Evolutionary conservation across 2,329 filamentous ascomycete species (phyloP).

Genomic region (Tolypocladium cylindrosporum): DNA sequence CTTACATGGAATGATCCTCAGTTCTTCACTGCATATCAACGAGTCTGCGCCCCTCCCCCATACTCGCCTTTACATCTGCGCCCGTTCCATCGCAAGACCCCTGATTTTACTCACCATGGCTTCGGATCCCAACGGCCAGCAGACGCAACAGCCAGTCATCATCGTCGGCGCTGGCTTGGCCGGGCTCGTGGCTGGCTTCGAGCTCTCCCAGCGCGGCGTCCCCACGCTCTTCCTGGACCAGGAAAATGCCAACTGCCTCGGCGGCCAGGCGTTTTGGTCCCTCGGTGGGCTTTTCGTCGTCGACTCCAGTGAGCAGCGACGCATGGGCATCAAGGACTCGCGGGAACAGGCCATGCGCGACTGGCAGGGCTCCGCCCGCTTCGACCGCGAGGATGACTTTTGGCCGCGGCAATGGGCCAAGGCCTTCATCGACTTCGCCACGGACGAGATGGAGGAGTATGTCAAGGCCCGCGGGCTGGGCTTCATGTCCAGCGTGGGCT

Average conservation of each 20-base stretch:
- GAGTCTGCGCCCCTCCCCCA: background rate
- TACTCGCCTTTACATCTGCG: background rate
- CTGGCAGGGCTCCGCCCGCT: slow-evolving; percentile 47
- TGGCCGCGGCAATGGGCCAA: slow-evolving; percentile 54
- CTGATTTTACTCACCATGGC: background rate
- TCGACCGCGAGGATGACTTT: slow-evolving; percentile 43
- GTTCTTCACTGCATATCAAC: background rate
- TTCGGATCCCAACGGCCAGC: background rate
- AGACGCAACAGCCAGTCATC: slow-evolving; percentile 30
- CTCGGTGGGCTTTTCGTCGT: slow-evolving; percentile 52
- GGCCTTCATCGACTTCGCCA: slow-evolving; percentile 52
- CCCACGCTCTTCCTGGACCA: slow-evolving; percentile 46
- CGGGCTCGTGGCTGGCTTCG: slow-evolving; percentile 49
- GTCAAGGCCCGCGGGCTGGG: slow-evolving; percentile 41
- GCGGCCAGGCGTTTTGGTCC: slow-evolving; percentile 56
- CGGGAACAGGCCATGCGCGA: slow-evolving; percentile 47
- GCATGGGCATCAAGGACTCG: slow-evolving; percentile 47
- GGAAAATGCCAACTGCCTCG: slow-evolving; percentile 44
- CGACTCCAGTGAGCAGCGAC: slow-evolving; percentile 44
- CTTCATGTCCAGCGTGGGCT: slow-evolving; percentile 45
- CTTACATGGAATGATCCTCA: background rate
- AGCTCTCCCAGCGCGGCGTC: slow-evolving; percentile 40
- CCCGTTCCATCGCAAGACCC: background rate
- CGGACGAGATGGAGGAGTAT: slow-evolving; percentile 48
- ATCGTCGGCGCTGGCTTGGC: slow-evolving; percentile 48